Conservation (phyloP, 176 grass and related monocot species). For the Paspalum vaginatum region DNA sequence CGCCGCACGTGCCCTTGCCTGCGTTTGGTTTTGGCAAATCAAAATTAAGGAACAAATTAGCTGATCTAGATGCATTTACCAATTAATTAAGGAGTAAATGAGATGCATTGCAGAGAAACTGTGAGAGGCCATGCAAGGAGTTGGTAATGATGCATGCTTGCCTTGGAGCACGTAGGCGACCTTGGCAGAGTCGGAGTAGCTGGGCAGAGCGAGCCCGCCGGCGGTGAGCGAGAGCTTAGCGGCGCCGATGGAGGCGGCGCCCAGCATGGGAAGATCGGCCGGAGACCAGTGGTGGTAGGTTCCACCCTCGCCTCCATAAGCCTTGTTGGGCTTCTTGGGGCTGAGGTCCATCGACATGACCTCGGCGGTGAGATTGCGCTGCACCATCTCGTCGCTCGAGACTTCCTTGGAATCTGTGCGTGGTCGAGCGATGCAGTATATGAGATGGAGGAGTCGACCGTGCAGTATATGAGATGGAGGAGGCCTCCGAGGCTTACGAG, state of each 20-base stretch:
- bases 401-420: too few species aligned
- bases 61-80: too few species aligned
- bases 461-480: too few species aligned
- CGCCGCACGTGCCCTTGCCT: slow-evolving; percentile 47
- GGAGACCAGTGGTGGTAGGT: slow-evolving; percentile 67
- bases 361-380: background rate
- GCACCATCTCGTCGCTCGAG: slow-evolving; percentile 3
- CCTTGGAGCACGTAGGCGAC: slow-evolving; percentile 78
- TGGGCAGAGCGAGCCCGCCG: slow-evolving; percentile 61
- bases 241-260: slow-evolving; percentile 65
- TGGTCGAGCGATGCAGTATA: too few species aligned
- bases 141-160: too few species aligned
- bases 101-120: too few species aligned
- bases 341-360: slow-evolving; percentile 46
- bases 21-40: background rate
- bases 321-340: slow-evolving; percentile 48
- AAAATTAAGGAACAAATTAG: too few species aligned
- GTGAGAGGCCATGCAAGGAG: too few species aligned
- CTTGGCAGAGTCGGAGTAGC: slow-evolving; percentile 82
- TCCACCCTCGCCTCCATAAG: slow-evolving; percentile 53
- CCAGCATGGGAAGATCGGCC: slow-evolving; percentile 72
- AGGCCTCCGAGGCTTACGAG: too few species aligned
- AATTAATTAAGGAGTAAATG: too few species aligned
- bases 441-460: too few species aligned
- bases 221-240: slow-evolving; percentile 63